Conservation (phyloP, 768 basidiomycete genomes). For the Podaxis sp. region DNA sequence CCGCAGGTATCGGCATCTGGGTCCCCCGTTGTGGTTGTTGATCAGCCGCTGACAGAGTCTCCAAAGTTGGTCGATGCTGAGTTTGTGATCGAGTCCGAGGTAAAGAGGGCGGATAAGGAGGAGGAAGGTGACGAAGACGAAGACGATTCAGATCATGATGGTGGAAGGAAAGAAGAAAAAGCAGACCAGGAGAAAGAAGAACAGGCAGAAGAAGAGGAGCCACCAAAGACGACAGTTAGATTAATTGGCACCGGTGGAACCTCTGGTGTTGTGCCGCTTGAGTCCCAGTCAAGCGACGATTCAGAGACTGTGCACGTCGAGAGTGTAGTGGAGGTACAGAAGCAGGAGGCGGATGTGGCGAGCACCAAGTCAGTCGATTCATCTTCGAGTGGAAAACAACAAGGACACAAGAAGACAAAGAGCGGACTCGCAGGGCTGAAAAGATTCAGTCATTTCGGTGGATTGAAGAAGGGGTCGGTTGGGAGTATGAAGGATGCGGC, state of each 20-base stretch:
- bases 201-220: slow-evolving; percentile 9
- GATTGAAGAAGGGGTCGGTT: slow-evolving; percentile 46
- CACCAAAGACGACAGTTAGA: slow-evolving; percentile 45
- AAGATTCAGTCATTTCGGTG: slow-evolving; percentile 43
- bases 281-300: slow-evolving; percentile 8
- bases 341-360: slow-evolving; percentile 34
- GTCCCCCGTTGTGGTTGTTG: background rate
- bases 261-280: slow-evolving; percentile 27
- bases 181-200: background rate
- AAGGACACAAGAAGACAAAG: slow-evolving; percentile 52
- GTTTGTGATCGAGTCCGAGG: background rate
- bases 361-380: slow-evolving; percentile 33
- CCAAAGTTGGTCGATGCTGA: slow-evolving; percentile 6
- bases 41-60: background rate
- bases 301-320: slow-evolving; percentile 25
- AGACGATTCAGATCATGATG: background rate
- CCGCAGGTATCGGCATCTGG: background rate
- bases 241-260: slow-evolving; percentile 55
- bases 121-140: slow-evolving; percentile 7
- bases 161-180: slow-evolving; percentile 3
- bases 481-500: slow-evolving; percentile 39
- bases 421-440: slow-evolving; percentile 55
- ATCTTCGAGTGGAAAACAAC: slow-evolving; percentile 19
- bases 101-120: background rate
- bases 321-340: slow-evolving; percentile 23